Percentiles rank a stretch among this genome's conserved stretches.
These are phyloP conservation scores for Thelonectria discophora DNA, from an alignment of 2,329 filamentous ascomycete species.

Conservation along the genomic window DNA sequence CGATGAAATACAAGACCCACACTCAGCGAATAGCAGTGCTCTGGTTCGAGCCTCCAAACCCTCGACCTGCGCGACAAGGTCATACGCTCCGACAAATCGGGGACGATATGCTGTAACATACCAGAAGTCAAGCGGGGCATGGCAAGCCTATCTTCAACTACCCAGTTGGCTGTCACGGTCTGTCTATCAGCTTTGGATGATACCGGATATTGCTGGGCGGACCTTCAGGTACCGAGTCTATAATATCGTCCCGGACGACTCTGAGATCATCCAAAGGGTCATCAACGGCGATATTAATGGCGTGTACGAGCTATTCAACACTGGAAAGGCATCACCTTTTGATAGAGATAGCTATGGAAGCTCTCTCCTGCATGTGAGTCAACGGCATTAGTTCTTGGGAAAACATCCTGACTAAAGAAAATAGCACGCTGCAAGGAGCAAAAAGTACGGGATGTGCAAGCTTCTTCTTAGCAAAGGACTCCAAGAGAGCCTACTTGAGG, in stretches of 20 bases:
- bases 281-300: constrained; percentile 27
- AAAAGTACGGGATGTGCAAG: constrained; percentile 28
- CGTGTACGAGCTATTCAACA: constrained; percentile 34
- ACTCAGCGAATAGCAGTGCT: accelerated
- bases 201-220: constrained; percentile 29
- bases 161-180: constrained; percentile 39
- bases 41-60: background rate
- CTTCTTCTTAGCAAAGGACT: constrained; percentile 31
- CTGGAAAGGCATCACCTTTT: constrained; percentile 36
- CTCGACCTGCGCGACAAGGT: background rate
- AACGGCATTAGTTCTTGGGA: background rate
- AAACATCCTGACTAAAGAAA: background rate
- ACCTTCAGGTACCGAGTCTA: constrained; percentile 36
- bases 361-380: constrained; percentile 33
- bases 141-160: constrained; percentile 36
- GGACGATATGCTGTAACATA: constrained; percentile 27
- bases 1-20: background rate
- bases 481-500: constrained; percentile 7
- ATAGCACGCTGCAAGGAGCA: constrained; percentile 26
- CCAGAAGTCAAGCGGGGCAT: constrained; percentile 20
- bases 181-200: constrained; percentile 29
- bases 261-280: constrained; percentile 31
- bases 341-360: constrained; percentile 25
- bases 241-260: constrained; percentile 26
- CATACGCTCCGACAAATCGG: constrained; percentile 16